These are phyloP conservation scores for Camelina neglecta DNA, from an alignment of 345 rosid species.

Conservation along the genomic window DNA sequence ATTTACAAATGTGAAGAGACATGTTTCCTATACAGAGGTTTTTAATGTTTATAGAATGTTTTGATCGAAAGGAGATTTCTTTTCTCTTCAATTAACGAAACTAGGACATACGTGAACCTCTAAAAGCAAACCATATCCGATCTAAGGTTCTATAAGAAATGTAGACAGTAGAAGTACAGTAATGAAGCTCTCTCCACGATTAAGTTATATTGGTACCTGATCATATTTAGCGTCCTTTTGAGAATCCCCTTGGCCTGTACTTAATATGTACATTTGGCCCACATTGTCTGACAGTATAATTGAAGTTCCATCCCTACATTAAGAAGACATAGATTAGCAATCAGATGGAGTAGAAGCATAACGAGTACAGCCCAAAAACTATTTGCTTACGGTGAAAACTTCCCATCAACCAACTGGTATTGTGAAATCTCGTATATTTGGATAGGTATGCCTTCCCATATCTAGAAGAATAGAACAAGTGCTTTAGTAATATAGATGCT, in stretches of 20 bases:
- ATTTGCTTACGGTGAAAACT: slow-evolving; percentile 93
- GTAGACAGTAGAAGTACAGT: slow-evolving; percentile 13
- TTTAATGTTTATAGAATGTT: neutral
- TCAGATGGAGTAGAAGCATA: slow-evolving; percentile 23
- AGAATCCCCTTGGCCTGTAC: slow-evolving; percentile 98
- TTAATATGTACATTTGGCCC: slow-evolving; percentile 86
- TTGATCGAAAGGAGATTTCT: neutral
- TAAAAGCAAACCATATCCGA: neutral
- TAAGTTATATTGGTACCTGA: slow-evolving; percentile 62
- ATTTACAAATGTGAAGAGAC: neutral
- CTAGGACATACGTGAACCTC: neutral
- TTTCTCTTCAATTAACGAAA: slow-evolving; percentile 19
- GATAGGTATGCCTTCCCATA: slow-evolving; percentile 98
- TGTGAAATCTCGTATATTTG: slow-evolving; percentile 84
- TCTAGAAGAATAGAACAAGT: slow-evolving; percentile 54
- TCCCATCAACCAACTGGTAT: slow-evolving; percentile 98
- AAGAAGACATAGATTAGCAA: slow-evolving; percentile 30
- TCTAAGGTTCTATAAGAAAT: slow-evolving; percentile 4
- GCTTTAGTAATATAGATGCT: slow-evolving; percentile 28
- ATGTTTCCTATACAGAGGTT: neutral
- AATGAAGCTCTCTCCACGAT: slow-evolving; percentile 24
- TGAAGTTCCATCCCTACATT: slow-evolving; percentile 90
- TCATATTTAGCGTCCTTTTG: slow-evolving; percentile 94
- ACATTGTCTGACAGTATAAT: slow-evolving; percentile 99
- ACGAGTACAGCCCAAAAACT: slow-evolving; percentile 10